Percentiles rank a stretch among this genome's conserved stretches.
These are phyloP conservation scores for Neurospora sp. DNA, from an alignment of 495 filamentous ascomycete species.

Conservation along the genomic window DNA sequence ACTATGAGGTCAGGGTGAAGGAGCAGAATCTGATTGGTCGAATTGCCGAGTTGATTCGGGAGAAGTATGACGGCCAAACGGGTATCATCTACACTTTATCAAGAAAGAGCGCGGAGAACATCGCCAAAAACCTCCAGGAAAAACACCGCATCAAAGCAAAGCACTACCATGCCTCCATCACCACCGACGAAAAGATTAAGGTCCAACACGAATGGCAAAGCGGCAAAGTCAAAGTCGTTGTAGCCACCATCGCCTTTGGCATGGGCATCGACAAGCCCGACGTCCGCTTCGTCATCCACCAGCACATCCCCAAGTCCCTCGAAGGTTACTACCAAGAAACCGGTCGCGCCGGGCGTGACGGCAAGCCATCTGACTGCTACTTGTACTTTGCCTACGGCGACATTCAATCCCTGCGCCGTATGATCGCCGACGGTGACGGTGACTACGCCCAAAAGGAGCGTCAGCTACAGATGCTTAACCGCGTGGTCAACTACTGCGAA, in stretches of 20 bases:
- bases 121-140: slow-evolving; percentile 55
- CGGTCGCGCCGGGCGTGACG: slow-evolving; percentile 87
- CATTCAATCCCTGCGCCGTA: slow-evolving; percentile 44
- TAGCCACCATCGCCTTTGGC: slow-evolving; percentile 97
- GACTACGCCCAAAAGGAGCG: slow-evolving; percentile 67
- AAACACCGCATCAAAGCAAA: slow-evolving; percentile 58
- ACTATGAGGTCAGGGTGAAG: slow-evolving; percentile 65
- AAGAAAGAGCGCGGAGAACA: slow-evolving; percentile 67
- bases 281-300: slow-evolving; percentile 91
- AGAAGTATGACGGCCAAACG: slow-evolving; percentile 54
- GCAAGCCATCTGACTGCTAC: slow-evolving; percentile 76
- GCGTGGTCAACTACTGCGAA: slow-evolving; percentile 78
- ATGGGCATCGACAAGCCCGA: slow-evolving; percentile 99
- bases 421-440: slow-evolving; percentile 74
- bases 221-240: slow-evolving; percentile 73
- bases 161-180: slow-evolving; percentile 80
- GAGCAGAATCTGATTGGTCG: slow-evolving; percentile 43
- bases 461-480: slow-evolving; percentile 73
- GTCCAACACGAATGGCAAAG: slow-evolving; percentile 77
- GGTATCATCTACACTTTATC: slow-evolving; percentile 94
- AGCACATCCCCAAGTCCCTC: slow-evolving; percentile 84
- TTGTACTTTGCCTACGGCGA: slow-evolving; percentile 80
- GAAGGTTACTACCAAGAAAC: slow-evolving; percentile 99
- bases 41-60: slow-evolving; percentile 64
- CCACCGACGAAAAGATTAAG: slow-evolving; percentile 46